Base-by-base conservation (phyloP, 257 asterid species). In the Petunia secreta region DNA sequence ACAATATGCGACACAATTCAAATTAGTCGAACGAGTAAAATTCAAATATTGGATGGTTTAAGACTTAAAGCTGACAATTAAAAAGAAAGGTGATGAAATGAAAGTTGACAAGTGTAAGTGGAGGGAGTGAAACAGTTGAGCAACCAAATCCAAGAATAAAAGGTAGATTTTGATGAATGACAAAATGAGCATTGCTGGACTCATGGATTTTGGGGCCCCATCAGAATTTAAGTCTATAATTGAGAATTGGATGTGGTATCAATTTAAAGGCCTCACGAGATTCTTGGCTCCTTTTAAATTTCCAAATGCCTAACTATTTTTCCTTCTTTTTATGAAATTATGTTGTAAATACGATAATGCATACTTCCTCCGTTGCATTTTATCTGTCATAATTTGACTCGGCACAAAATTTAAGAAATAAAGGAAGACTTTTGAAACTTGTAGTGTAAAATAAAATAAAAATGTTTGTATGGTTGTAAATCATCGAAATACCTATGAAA, bases 231-330 rank as follows among this genome's bases (percentile, higher is more conserved):
- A 75, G 78, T 57, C 64, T 81, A 59, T 64, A 75, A 81, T 81
- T 81, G 84, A 75, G 40, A 46, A 77, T 55, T 36, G 80, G 59
- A 52, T 69, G 84, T 78, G 81, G 84, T 81, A 65, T 25, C 50
- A 41, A 71, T 43, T 63, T 57, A 75, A 50, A 76, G 15, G 78
- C 68, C 63, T 81, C 84, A 81, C 84, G 84, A 55, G 84, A 76
- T 53, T 81, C 84, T 65, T 66, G 81, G 34, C 63, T 41, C 68
- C n/a, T 57, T 36, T 6, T 62, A 9, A 38, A 3, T 16, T 1
- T 69, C 15, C 3, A 52, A 52, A 52, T 52, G 55, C 55, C 55
- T 52, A 52, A 52, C 14, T 52, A 52, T 8, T 0, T 9, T 9
- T 52, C 3, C 14, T 8, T 9, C 13, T 50, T 50, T 50, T 50